Evolutionary conservation across 2,329 filamentous ascomycete genomes (phyloP).

Genomic region (Lithohypha guttulata): DNA sequence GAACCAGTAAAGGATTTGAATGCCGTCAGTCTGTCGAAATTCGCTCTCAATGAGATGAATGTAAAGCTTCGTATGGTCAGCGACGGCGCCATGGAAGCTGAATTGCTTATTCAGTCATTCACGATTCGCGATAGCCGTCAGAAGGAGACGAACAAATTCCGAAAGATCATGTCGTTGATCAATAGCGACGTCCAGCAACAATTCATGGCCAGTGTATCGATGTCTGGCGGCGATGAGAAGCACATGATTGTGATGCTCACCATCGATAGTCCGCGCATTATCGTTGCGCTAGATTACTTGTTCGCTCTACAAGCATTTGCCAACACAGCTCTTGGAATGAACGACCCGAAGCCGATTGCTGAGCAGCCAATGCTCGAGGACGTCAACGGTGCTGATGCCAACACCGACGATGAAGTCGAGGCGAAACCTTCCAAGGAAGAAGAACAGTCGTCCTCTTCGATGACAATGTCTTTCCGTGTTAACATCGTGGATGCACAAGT

Average conservation of each 20-base stretch:
- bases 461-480: conserved; percentile 76
- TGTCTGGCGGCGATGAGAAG: conserved; percentile 71
- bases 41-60: conserved; percentile 85
- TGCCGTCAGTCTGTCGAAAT: conserved; percentile 76
- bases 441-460: conserved; percentile 34
- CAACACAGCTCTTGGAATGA: conserved; percentile 52
- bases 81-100: conserved; percentile 82
- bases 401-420: conserved; percentile 35
- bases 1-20: conserved; percentile 69
- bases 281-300: conserved; percentile 90
- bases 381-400: conserved; percentile 38
- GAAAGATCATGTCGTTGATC: conserved; percentile 94
- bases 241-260: conserved; percentile 84
- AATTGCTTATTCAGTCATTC: conserved; percentile 86
- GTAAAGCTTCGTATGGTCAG: conserved; percentile 89
- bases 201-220: conserved; percentile 93
- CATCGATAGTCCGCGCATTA: conserved; percentile 86
- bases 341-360: conserved; percentile 44
- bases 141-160: conserved; percentile 85
- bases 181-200: conserved; percentile 89
- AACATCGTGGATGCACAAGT: conserved; percentile 95
- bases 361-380: conserved; percentile 29
- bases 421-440: conserved; percentile 38
- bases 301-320: conserved; percentile 80
- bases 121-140: conserved; percentile 88